Evolutionary conservation across 257 asterid species (phyloP), one percentile per base, ranked within the genome.

Genomic region (Plantago major): DNA sequence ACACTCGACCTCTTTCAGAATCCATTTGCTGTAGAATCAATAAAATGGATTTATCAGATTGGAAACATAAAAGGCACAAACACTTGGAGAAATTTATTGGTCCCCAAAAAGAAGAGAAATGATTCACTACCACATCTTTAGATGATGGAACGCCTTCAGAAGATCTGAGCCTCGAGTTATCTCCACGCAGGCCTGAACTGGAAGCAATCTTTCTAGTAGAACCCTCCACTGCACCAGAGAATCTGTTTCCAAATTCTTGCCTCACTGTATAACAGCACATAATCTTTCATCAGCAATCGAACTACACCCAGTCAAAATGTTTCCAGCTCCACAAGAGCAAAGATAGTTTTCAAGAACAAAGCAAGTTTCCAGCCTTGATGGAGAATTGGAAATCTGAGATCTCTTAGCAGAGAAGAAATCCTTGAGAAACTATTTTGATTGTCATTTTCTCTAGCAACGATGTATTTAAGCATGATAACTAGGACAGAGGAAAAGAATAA

Each of bases 141-240:
- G 95, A 82, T 30, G 86, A 73, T 9, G 87, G 87, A 28, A 69
- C 71, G 53, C 76, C 79, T 7, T 79, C 90, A 6, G 87, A 70
- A 62, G 88, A 56, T 74, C 85, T 78, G 70, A 78, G 88, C 69
- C 85, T 81, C 14, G 72, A 77, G 57, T 64, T 75, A 58, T 89
- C 92, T 63, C 84, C 88, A 55, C 67, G 94, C 73, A 76, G 54
- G 66, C 85, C 90, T 17, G 86, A 42, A 58, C 81, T 73, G 55
- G 94, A 72, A 63, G 74, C 67, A 33, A 67, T 84, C 69, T 82
- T 91, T 71, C 95, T 72, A 42, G 83, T 69, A 73, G 82, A 81
- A 18, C 83, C 82, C 58, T 82, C 88, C 44, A 78, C 78, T 0
- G 87, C 84, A 17, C 84, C 87, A 22, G 88, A 69, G 74, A 79